Percentiles rank a stretch among this genome's conserved stretches.
phyloP scores from a whole-genome alignment of 352 stramenopile species.

The Phytophthora nicotianae region DNA sequence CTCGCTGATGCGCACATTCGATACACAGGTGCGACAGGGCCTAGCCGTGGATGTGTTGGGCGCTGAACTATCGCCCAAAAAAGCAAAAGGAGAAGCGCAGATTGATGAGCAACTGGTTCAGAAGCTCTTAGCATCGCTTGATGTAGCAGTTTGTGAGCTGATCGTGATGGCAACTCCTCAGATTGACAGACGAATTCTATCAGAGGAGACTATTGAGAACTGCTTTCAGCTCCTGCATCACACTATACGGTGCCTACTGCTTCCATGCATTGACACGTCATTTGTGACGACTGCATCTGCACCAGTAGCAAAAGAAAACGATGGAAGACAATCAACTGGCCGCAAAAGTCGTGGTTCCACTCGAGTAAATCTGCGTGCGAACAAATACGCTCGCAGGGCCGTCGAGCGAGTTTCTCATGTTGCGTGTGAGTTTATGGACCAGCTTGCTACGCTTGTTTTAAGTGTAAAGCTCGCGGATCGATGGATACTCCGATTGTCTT shows the following conservation, averaged over 20 bases:
- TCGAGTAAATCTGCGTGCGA: slow-evolving; percentile 51
- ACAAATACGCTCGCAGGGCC: slow-evolving; percentile 54
- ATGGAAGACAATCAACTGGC: slow-evolving; percentile 11
- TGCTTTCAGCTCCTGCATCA: slow-evolving; percentile 75
- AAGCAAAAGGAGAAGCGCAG: slow-evolving; percentile 7
- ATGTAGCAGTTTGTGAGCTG: slow-evolving; percentile 76
- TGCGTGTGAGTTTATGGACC: slow-evolving; percentile 77
- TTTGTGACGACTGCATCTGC: slow-evolving; percentile 38
- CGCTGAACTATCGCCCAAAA: slow-evolving; percentile 36
- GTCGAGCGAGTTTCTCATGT: slow-evolving; percentile 69
- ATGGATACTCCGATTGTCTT: slow-evolving; percentile 77
- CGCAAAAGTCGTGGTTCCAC: slow-evolving; percentile 22
- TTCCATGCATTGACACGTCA: slow-evolving; percentile 73
- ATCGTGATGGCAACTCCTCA: slow-evolving; percentile 71
- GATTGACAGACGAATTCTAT: slow-evolving; percentile 75
- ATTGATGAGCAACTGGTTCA: slow-evolving; percentile 22
- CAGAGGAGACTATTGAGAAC: slow-evolving; percentile 85
- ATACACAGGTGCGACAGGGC: slow-evolving; percentile 71
- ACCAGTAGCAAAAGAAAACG: slow-evolving; percentile 14
- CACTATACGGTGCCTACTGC: slow-evolving; percentile 55
- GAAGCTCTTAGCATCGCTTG: slow-evolving; percentile 44
- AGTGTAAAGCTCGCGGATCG: slow-evolving; percentile 78
- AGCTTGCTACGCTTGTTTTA: slow-evolving; percentile 58
- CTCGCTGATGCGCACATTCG: slow-evolving; percentile 54
- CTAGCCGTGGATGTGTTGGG: slow-evolving; percentile 65